Evolutionary conservation across 352 stramenopile species (phyloP), one percentile per base, ranked within the genome.

Genomic region (Thraustotheca clavata): DNA sequence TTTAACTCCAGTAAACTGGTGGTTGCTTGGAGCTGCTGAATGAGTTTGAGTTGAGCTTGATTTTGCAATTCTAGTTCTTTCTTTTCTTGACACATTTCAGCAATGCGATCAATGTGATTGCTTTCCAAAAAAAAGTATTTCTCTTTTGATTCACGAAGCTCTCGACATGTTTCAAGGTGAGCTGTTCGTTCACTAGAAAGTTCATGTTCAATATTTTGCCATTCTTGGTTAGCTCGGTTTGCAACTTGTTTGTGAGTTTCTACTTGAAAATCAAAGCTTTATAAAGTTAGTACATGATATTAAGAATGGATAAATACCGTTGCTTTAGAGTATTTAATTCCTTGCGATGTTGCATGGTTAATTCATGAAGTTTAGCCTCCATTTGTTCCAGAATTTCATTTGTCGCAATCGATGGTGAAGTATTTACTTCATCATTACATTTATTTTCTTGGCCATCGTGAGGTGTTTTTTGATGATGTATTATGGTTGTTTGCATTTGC

Each of bases 121-220:
- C 79, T 68, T 32, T 89, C 80, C 24, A 88, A 69, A 31, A 86
- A 67, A 38, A 86, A 88, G 68, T 73, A 87, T 5, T 77, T 74
- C 48, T 83, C 24, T 49, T 89, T 89, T 59, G 87, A 83, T 35
- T 88, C 77, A 62, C 85, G 87, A n/a, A 89, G 71, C 39, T 89
- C 80, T 52, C 79, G 76, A 33, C 87, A 63, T 8, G 70, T 73
- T 22, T 67, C 57, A 3, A 89, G 62, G 39, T 84, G 75, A 55
- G 85, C 73, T 0, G 73, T 74, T 61, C 86, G 83, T 69, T 88
- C 79, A 1, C 60, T 69, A 22, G 70, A 72, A 1, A 90, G 63
- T 50, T 82, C 71, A 20, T 77, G 71, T 63, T 88, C 79, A 47
- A 87, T 71, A 16, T 87, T 78, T 60, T 90, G 77, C 81, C 81